Evolutionary conservation across 2,329 filamentous ascomycete species (phyloP), one percentile per base, ranked within the genome.

Genomic region (Ophiosphaerella korrae): DNA sequence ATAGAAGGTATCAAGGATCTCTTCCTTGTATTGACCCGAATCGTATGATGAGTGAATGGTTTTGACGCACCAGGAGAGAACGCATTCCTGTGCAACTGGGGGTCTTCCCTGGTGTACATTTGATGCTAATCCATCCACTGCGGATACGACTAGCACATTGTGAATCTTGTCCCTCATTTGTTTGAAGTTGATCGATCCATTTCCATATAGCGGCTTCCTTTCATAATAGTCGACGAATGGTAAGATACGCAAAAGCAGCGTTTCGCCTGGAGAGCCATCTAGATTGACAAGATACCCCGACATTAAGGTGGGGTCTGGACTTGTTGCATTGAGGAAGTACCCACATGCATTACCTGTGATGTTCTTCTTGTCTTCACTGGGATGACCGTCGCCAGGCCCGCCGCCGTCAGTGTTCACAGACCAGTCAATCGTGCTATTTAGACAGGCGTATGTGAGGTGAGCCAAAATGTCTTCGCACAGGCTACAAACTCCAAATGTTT

Each of bases 401-500:
- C 33, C n/a, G 0, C 53, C 54, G 5, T 33, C 45, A 4, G 16
- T 16, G 8, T 55, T 39, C 1, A 50, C 12, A n/a, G n/a, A 55
- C 65, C 65, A 70, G n/a, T 67, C 62, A 0, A 65, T 31, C 0
- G 8, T 56, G 0, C 38, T 55, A 1, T 45, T 23, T 1, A 62
- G 1, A 34, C 66, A 70, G 0, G 23, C 31, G 23, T 36, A 62
- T 0, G 35, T 45, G 0, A 70, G 52, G 0, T 59, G 5, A 0
- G 52, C 2, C 0, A 58, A 45, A 0, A 62, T 43, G 1, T 68
- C 63, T 0, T 24, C 42, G 7, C 67, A 72, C 2, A 42, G 4
- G 8, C 66, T 71, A 14, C 66, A 72, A 0, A 72, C 45, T 0
- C 35, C 67, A 0, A 72, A 45, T 0, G 66, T 65, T 0, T 71